Conservation (phyloP, 2,329 filamentous ascomycete species). For the Ceratocystis diversiconidia region DNA sequence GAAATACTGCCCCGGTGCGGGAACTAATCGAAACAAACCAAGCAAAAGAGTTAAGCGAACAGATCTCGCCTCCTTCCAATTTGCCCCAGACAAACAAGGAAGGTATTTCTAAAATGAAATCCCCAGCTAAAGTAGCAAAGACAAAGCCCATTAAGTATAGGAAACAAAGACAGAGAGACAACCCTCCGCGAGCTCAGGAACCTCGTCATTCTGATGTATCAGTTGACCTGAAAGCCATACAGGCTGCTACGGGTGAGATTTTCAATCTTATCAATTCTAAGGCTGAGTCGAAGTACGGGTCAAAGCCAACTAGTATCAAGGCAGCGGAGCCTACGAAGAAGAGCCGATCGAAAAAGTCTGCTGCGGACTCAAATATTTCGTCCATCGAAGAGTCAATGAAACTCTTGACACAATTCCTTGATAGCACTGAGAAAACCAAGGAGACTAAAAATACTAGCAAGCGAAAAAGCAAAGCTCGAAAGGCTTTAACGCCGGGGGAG, state of each 20-base stretch:
- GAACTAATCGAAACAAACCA: neutral
- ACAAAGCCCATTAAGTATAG: neutral
- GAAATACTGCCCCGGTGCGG: neutral
- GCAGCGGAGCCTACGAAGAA: neutral
- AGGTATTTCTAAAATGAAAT: neutral
- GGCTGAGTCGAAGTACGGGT: neutral
- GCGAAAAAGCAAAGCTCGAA: neutral
- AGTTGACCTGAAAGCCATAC: neutral
- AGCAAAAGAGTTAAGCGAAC: neutral
- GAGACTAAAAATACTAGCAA: too few relatives aligned
- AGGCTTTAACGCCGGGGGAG: neutral
- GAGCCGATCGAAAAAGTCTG: neutral
- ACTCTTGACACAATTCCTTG: conserved; percentile 1
- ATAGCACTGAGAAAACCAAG: neutral
- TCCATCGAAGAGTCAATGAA: neutral
- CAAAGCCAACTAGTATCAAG: neutral
- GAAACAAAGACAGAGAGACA: neutral
- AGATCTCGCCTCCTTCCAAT: neutral
- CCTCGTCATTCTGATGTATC: neutral
- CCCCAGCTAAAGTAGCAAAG: neutral
- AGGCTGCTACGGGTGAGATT: neutral
- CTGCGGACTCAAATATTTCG: neutral
- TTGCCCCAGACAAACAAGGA: neutral
- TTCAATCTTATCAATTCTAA: neutral
- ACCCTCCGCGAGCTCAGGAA: too few relatives aligned